phyloP scores from a whole-genome alignment of 2,329 filamentous ascomycete genomes.

The Neophaeococcomyces mojaviensis region DNA sequence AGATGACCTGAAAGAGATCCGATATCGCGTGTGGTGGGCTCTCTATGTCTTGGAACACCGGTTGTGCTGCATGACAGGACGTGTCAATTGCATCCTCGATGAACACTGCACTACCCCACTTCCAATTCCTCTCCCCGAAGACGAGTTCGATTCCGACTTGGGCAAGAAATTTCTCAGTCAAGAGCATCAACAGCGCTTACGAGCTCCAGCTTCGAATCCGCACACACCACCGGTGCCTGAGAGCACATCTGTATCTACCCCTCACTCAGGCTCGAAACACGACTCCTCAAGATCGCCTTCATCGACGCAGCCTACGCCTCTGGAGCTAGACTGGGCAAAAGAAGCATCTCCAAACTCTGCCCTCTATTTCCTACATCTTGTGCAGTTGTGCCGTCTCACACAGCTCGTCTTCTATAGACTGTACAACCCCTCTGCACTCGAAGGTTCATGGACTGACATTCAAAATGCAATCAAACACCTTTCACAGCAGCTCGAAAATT shows the following conservation, averaged over 20 bases:
- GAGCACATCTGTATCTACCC: conserved; percentile 7
- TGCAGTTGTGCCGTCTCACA: conserved; percentile 31
- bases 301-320: conserved; percentile 16
- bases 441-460: conserved; percentile 31
- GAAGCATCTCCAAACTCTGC: conserved; percentile 30
- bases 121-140: conserved; percentile 35
- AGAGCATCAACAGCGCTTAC: conserved; percentile 25
- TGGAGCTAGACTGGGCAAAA: conserved; percentile 23
- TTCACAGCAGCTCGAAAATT: conserved; percentile 31
- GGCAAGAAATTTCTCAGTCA: conserved; percentile 30
- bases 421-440: conserved; percentile 31
- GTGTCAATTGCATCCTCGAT: conserved; percentile 36
- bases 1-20: conserved; percentile 36
- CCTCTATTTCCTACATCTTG: conserved; percentile 33
- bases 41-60: conserved; percentile 38
- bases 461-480: conserved; percentile 29
- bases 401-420: conserved; percentile 31
- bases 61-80: conserved; percentile 40
- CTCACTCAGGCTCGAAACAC: conserved; percentile 13
- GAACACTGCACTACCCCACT: conserved; percentile 37
- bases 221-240: conserved; percentile 15
- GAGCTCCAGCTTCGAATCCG: conserved; percentile 24
- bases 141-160: conserved; percentile 28
- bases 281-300: conserved; percentile 14
- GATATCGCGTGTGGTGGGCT: conserved; percentile 42